phyloP scores from a whole-genome alignment of 2,329 filamentous ascomycete genomes.

The Penicillium sclerotigenum region DNA sequence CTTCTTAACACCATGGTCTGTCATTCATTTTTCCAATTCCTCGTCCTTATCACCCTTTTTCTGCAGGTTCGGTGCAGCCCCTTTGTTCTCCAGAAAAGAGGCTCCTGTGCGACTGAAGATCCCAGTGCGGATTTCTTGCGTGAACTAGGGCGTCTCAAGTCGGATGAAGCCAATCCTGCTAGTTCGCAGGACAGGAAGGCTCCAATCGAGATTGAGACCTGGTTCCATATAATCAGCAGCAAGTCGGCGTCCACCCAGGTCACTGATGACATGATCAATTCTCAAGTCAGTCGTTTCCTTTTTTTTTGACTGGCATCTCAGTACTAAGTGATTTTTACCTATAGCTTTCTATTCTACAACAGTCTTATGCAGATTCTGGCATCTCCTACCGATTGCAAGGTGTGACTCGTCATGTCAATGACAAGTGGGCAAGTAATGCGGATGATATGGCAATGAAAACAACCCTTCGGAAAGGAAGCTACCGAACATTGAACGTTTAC shows the following conservation, averaged over 20 bases:
- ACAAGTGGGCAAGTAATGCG: conserved; percentile 52
- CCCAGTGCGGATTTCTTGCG: conserved; percentile 27
- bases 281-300: conserved; percentile 31
- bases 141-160: conserved; percentile 26
- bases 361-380: conserved; percentile 44
- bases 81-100: conserved; percentile 17
- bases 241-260: conserved; percentile 27
- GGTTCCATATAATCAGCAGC: conserved; percentile 44
- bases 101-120: conserved; percentile 32
- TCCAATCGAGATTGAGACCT: conserved; percentile 40
- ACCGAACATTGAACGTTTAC: conserved; percentile 57
- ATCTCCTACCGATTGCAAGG: conserved; percentile 52
- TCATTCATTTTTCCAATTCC: conserved; percentile 19
- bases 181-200: conserved; percentile 21
- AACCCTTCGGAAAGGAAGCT: conserved; percentile 53
- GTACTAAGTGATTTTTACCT: neutral
- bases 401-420: conserved; percentile 52
- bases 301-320: conserved; percentile 5
- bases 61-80: conserved; percentile 21
- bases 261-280: conserved; percentile 34
- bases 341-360: conserved; percentile 43
- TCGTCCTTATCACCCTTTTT: conserved; percentile 19
- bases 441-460: conserved; percentile 53
- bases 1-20: conserved; percentile 24
- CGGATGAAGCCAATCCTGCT: conserved; percentile 9